phyloP scores from a whole-genome alignment of 2,329 filamentous ascomycete genomes.

The Xylariaceae sp. region DNA sequence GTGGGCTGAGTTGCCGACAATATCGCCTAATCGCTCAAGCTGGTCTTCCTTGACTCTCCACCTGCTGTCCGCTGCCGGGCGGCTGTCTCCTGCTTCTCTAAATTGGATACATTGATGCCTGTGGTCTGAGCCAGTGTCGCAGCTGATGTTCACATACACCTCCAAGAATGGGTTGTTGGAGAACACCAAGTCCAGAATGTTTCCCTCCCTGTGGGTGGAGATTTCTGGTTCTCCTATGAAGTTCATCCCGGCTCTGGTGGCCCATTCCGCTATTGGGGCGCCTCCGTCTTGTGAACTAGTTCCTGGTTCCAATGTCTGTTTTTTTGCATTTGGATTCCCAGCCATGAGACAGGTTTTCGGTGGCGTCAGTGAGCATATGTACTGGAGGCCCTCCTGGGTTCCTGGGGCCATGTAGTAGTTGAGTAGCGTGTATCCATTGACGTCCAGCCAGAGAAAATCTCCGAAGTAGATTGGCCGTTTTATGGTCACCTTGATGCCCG shows the following conservation, averaged over 20 bases:
- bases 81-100: no score
- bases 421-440: slow-evolving; percentile 1
- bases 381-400: background rate
- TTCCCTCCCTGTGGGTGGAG: background rate
- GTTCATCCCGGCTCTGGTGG: background rate
- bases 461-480: background rate
- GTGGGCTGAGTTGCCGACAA: background rate
- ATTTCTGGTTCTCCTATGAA: background rate
- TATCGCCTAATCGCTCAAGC: background rate
- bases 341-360: background rate
- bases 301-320: background rate
- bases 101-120: background rate
- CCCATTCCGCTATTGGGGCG: background rate
- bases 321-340: slow-evolving; percentile 1
- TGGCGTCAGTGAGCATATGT: background rate
- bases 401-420: slow-evolving; percentile 1
- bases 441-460: background rate
- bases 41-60: background rate
- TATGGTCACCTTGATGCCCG: background rate
- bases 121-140: background rate
- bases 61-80: no score
- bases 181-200: background rate
- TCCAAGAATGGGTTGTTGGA: background rate
- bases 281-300: background rate
- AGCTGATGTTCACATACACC: background rate